These are phyloP conservation scores for Termitomyces titanicus DNA, from an alignment of 768 basidiomycete genomes.

Conservation along the genomic window DNA sequence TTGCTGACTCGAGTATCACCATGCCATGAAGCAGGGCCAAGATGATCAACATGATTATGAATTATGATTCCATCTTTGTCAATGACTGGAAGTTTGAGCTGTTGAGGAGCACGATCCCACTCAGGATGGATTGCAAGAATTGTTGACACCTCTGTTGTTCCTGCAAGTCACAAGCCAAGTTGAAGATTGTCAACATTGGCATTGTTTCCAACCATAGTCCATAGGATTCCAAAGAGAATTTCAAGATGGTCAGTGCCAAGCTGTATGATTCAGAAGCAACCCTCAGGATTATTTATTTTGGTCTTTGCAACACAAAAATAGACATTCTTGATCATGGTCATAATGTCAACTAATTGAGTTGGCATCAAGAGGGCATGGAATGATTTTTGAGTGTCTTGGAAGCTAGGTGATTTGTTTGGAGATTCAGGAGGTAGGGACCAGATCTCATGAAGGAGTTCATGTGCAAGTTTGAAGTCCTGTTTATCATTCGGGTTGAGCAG, in stretches of 20 bases:
- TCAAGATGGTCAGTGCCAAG: conserved; percentile 35
- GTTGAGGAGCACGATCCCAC: conserved; percentile 34
- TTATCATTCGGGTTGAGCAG: conserved; percentile 24
- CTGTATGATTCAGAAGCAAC: conserved; percentile 30
- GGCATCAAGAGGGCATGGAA: conserved; percentile 17
- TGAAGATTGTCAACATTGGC: conserved; percentile 23
- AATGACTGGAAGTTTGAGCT: conserved; percentile 27
- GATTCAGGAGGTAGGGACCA: conserved; percentile 20
- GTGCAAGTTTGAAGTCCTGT: conserved; percentile 27
- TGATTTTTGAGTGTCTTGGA: conserved; percentile 15
- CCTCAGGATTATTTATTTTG: conserved; percentile 27
- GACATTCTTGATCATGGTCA: conserved; percentile 34
- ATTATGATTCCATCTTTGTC: conserved; percentile 20
- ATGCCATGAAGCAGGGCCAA: conserved; percentile 31
- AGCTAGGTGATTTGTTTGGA: conserved; percentile 8
- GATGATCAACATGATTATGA: conserved; percentile 25
- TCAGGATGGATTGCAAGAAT: conserved; percentile 34
- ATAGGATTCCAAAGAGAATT: conserved; percentile 29
- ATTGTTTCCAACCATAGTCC: conserved; percentile 34
- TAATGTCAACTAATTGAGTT: conserved; percentile 23
- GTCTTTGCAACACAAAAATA: conserved; percentile 35
- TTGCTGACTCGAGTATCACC: conserved; percentile 24
- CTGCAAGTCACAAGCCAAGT: conserved; percentile 23
- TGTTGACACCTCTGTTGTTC: conserved; percentile 26
- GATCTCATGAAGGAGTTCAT: conserved; percentile 20